phyloP scores from a whole-genome alignment of 768 basidiomycete genomes.

The Boletus sensibilis region DNA sequence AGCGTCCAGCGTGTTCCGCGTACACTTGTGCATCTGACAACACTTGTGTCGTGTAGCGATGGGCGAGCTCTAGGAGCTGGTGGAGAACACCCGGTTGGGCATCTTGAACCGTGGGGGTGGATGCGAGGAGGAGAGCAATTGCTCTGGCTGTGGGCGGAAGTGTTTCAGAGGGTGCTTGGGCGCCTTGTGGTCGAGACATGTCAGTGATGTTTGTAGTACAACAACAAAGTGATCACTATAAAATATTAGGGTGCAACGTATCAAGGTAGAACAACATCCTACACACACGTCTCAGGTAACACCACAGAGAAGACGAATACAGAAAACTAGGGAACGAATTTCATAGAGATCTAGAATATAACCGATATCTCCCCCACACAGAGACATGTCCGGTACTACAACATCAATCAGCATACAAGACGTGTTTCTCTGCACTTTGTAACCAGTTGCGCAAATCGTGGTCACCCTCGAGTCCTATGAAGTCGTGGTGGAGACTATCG shows the following conservation, averaged over 20 bases:
- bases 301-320: conserved; percentile 5
- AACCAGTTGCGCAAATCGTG: conserved; percentile 70
- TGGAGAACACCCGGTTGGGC: conserved; percentile 84
- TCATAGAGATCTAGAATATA: conserved; percentile 32
- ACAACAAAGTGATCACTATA: background rate
- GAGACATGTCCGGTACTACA: conserved; percentile 8
- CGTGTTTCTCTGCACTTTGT: conserved; percentile 75
- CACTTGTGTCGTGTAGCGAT: conserved; percentile 81
- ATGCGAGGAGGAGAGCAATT: conserved; percentile 79
- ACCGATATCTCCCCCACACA: conserved; percentile 13
- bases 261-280: conserved; percentile 1
- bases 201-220: background rate
- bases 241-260: conserved; percentile 14
- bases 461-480: conserved; percentile 63
- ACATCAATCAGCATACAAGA: conserved; percentile 71
- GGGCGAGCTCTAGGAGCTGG: conserved; percentile 83
- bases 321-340: conserved; percentile 17
- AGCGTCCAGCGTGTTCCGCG: conserved; percentile 78
- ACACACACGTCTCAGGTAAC: conserved; percentile 1
- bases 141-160: conserved; percentile 84
- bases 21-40: conserved; percentile 84
- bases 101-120: conserved; percentile 82
- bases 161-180: conserved; percentile 47
- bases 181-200: conserved; percentile 42
- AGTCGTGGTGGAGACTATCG: conserved; percentile 63